Evolutionary conservation across 106 monocot species (phyloP), one percentile per base, ranked within the genome.

Genomic region (Allium cepa): DNA sequence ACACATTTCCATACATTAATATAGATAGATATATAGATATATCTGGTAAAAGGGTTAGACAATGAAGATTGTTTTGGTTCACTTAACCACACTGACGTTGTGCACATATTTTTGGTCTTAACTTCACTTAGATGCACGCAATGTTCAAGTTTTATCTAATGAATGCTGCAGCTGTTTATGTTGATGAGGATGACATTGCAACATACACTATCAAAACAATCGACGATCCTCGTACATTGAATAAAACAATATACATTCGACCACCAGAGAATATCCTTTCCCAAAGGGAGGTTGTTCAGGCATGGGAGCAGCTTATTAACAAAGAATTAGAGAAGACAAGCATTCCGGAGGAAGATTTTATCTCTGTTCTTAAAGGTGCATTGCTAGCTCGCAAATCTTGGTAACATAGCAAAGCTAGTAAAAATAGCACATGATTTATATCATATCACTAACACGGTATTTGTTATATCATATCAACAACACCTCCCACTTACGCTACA

Each of bases 101-200:
- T 55, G 13, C 15, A 55, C 15, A 55, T 8, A 55, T 7, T 55
- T 55, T 55, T 2, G 11, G 53, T 11, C 53, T 55, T 55, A 55
- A 55, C 15, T 15, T 55, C 15, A 55, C 15, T 55, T 55, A 2
- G 3, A 7, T 55, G 53, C 53, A 8, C 1, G 53, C 11, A 55
- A 55, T 55, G 15, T 55, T 15, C 15, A 11, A 15, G 53, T 6
- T 11, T 11, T 15, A 8, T 55, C 15, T 55, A 6, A 4, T 55
- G 11, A 11, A 55, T 3, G 53, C 15, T 55, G 28, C 47, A 88
- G 88, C 84, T 5, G 58, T 81, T 13, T 81, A 72, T 68, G 84
- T 77, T 3, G 88, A 81, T 28, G 88, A 88, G 60, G 84, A 88
- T 51, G 84, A 88, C 64, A 79, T 84, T 4, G 88, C 88, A 0